Base-by-base conservation (phyloP, 225 moss, liverwort and hornwort genomes). In the Marchantia paleacea region DNA sequence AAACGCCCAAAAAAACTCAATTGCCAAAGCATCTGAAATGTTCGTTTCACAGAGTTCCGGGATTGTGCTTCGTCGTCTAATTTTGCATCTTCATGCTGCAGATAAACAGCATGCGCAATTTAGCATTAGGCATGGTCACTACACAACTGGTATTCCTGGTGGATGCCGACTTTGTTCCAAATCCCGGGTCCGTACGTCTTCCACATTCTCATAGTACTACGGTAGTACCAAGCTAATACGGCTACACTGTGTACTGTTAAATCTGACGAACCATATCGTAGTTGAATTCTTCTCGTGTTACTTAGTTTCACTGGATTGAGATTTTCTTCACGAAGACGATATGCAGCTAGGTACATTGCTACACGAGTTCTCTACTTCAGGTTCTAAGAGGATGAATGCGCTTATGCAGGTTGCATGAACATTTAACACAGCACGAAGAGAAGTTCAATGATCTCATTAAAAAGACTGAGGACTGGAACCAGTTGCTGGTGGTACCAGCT, bases 151-250 rank as follows among this genome's bases (percentile, higher is more conserved):
- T 86, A 28, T 57, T 86, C 15, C 11, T 81, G 48, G 53, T 83
- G 20, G 86, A 86, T 60, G 86, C 83, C 3, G 86, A 86, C 79
- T 79, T 86, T 24, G 83, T 83, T 25, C 86, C 86, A 31, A 86
- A 75, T 61, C 86, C 86, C 26, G 86, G 86, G 86, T 86, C 73
- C 52, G 69, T 67, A 10, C 14, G 0, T 58, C 16, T 78, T 6
- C 18, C 29, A 51, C 31, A n/a, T 62, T 65, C 26, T 62, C 48
- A 75, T 24, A 14, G 50, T 28, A 15, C 0, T 10, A 29, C 29
- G 18, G 11, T 66, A 28, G 10, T 29, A 26, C 4, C 12, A 66
- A 29, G 28, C 64, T 64, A 18, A 26, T 66, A 3, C 26, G 28
- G 39, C 39, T 39, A 5, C 1, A 3, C 6, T 10, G 26, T 19